Conservation (phyloP, 2,329 filamentous ascomycete species). For the Alternaria incomplexa region DNA sequence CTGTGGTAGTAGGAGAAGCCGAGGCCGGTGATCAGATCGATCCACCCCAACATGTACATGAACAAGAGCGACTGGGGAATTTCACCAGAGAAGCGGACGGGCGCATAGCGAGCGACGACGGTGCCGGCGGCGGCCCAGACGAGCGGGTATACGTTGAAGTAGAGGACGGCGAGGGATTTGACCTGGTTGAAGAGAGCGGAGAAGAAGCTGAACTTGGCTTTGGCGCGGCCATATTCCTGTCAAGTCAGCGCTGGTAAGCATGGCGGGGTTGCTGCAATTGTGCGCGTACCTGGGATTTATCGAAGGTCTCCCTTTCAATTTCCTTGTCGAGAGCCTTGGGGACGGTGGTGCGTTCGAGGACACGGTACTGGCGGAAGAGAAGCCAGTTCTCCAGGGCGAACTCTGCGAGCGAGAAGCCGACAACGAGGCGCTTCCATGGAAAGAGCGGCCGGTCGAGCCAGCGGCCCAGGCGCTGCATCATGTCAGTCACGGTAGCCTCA, state of each 20-base stretch:
- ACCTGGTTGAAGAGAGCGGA: conserved; percentile 82
- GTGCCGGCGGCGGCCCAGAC: conserved; percentile 84
- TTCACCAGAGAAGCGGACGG: conserved; percentile 82
- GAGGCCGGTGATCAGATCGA: conserved; percentile 79
- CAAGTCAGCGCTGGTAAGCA: conserved; percentile 21
- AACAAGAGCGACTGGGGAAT: conserved; percentile 94
- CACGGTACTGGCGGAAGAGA: conserved; percentile 85
- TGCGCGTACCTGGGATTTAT: conserved; percentile 75
- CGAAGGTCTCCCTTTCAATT: conserved; percentile 86
- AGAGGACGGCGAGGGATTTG: conserved; percentile 88
- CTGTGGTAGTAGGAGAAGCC: conserved; percentile 89
- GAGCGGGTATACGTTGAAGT: conserved; percentile 88
- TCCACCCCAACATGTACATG: conserved; percentile 82
- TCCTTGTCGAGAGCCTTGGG: conserved; percentile 89
- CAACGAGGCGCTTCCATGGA: conserved; percentile 96
- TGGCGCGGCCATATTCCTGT: conserved; percentile 87
- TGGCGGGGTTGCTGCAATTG: background rate
- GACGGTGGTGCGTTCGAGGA: conserved; percentile 78
- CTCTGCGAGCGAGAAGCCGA: conserved; percentile 92
- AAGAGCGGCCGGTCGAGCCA: conserved; percentile 90
- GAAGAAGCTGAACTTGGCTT: conserved; percentile 86
- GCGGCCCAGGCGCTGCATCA: conserved; percentile 70
- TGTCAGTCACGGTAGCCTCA: conserved; percentile 17
- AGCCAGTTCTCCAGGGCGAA: conserved; percentile 90
- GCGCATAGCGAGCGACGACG: conserved; percentile 75